Evolutionary conservation across 1,284 basidiomycete genomes (phyloP).

Genomic region (Cystobasidium slooffiae): DNA sequence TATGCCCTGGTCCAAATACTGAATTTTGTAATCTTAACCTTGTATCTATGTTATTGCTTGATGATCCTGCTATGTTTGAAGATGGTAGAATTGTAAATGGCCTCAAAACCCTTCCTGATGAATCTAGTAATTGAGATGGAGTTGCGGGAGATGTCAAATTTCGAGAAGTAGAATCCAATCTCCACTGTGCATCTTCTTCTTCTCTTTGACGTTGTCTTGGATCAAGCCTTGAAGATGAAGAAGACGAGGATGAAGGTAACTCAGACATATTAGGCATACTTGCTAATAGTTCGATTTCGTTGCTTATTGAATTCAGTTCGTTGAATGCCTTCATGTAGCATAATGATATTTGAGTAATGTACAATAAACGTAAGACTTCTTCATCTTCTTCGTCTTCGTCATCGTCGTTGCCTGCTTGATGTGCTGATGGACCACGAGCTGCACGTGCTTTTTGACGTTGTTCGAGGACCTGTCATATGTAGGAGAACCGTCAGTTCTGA

Average conservation of each 20-base stretch:
- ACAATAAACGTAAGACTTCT: conserved; percentile 68
- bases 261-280: conserved; percentile 59
- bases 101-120: conserved; percentile 56
- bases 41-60: conserved; percentile 46
- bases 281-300: conserved; percentile 74
- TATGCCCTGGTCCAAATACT: conserved; percentile 85
- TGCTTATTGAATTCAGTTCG: conserved; percentile 70
- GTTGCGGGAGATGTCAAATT: not conserved
- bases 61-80: conserved; percentile 50
- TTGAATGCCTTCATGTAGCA: conserved; percentile 71
- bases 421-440: conserved; percentile 1
- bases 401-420: conserved; percentile 57
- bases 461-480: not conserved
- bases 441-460: conserved; percentile 15
- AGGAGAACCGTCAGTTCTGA: not conserved
- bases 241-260: conserved; percentile 42
- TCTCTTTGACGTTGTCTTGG: conserved; percentile 51
- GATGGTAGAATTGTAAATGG: conserved; percentile 91
- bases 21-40: conserved; percentile 73
- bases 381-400: conserved; percentile 63
- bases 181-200: conserved; percentile 69
- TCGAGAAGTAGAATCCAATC: conserved; percentile 64
- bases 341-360: conserved; percentile 72
- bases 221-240: not conserved
- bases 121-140: conserved; percentile 22